Base-by-base conservation (phyloP, 352 stramenopile species). In the Phytopythium delawarense region DNA sequence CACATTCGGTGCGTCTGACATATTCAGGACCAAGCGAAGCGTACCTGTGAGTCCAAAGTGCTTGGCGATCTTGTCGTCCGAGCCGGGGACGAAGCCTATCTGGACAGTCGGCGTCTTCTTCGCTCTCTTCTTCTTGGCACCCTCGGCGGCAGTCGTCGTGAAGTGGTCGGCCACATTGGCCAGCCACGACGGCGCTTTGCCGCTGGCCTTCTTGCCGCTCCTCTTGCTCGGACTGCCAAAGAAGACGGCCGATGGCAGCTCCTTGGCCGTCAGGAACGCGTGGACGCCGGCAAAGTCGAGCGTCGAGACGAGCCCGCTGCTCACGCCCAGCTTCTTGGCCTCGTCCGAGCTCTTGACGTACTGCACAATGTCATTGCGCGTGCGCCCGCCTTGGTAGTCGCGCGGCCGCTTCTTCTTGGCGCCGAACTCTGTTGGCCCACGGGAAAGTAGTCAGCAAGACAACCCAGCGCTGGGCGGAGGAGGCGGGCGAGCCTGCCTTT, bases 321-420 rank as follows among this genome's bases (percentile, higher is more conserved):
- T 78, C 12, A 91, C 80, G 5, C 81, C 82, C 2, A 92, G 70
- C 25, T 86, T 86, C 70, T 91, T 86, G 4, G 82, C 80, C 20
- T 88, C 78, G 0, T 75, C 74, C 13, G 81, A 91, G 59, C 69
- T 88, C 62, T 80, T 86, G 11, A 91, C 79, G 56, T 92, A 89
- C 62, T 87, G 66, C 11, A 93, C 70, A 58, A 93, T 90, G 8
- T 90, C 84, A 39, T 64, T 69, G 45, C 69, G 64, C 5, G 79
- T 79, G 57, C 84, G 84, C 21, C 82, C 82, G 16, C 81, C 81
- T 25, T 78, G 78, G 68, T 91, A 93, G 58, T 91, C 84, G 32
- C 62, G 70, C 32, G 84, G 84, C 44, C 85, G 87, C 63, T 87
- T 91, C 76, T 93, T 93, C 65, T 91, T 91, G 40, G 75, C 73